A percentile compares a stretch with the other conserved stretches of the same genome.
Evolutionary conservation across 352 stramenopile species (phyloP).

Genomic region (Globisporangium takayamanum): DNA sequence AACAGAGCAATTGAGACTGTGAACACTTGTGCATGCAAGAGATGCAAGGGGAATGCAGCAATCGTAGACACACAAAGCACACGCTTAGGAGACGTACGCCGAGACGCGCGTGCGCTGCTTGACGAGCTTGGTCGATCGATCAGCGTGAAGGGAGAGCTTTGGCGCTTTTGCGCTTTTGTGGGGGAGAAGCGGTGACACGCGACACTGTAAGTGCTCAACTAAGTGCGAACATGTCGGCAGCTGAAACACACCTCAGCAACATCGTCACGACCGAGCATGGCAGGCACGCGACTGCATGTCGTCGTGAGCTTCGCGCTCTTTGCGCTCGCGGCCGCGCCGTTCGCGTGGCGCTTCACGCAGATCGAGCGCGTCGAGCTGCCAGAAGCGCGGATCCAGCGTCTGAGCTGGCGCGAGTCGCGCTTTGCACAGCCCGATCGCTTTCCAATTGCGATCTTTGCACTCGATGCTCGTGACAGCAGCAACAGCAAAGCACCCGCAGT

Average conservation of each 20-base stretch:
- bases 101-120: too few relatives aligned
- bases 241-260: too few relatives aligned
- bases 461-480: background rate
- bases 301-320: conserved; percentile 72
- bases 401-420: conserved; percentile 26
- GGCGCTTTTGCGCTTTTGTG: too few relatives aligned
- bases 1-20: too few relatives aligned
- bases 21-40: too few relatives aligned
- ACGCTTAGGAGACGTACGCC: too few relatives aligned
- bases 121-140: too few relatives aligned
- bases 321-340: conserved; percentile 45
- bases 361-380: conserved; percentile 60
- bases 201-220: too few relatives aligned
- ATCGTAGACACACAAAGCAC: too few relatives aligned
- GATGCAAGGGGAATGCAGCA: too few relatives aligned
- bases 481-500: background rate
- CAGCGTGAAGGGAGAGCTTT: background rate
- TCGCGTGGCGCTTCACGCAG: conserved; percentile 62
- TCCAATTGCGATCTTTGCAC: conserved; percentile 11
- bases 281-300: conserved; percentile 66
- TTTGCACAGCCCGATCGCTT: conserved; percentile 19
- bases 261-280: conserved; percentile 28
- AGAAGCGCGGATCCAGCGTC: conserved; percentile 39
- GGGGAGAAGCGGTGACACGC: too few relatives aligned
- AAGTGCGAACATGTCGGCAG: too few relatives aligned